These are phyloP conservation scores for Hanseniaspora lindneri DNA, from an alignment of 805 yeast species.

Conservation along the genomic window DNA sequence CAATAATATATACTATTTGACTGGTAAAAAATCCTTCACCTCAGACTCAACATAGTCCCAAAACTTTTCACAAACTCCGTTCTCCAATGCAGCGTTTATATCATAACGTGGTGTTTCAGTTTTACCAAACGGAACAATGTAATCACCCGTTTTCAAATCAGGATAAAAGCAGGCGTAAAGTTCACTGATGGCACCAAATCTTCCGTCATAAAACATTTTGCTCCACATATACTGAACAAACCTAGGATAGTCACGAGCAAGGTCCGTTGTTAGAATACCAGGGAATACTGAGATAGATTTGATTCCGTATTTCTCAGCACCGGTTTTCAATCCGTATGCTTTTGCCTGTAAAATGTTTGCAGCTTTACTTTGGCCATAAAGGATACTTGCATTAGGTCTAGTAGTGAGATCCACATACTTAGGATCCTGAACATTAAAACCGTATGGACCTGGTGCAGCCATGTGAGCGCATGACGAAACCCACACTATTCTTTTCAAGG, in stretches of 20 bases:
- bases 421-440: constrained; percentile 28
- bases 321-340: constrained; percentile 28
- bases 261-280: constrained; percentile 28
- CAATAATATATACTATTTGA: neutral
- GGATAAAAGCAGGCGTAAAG: constrained; percentile 32
- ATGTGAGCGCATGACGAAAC: constrained; percentile 30
- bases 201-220: constrained; percentile 20
- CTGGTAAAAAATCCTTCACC: constrained; percentile 16
- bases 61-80: constrained; percentile 25
- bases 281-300: constrained; percentile 31
- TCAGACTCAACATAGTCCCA: constrained; percentile 24
- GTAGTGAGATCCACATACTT: constrained; percentile 19
- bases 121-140: constrained; percentile 31
- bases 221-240: constrained; percentile 16
- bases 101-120: constrained; percentile 26
- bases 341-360: constrained; percentile 29
- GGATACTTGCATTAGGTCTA: constrained; percentile 19
- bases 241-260: constrained; percentile 24
- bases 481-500: constrained; percentile 32
- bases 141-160: constrained; percentile 27
- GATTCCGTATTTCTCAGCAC: constrained; percentile 24
- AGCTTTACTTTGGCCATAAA: constrained; percentile 35
- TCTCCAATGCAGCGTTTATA: constrained; percentile 21
- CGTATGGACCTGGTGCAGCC: constrained; percentile 24
- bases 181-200: constrained; percentile 32